These are phyloP conservation scores for Nicotiana tabacum DNA, from an alignment of 257 asterid genomes.

Conservation along the genomic window DNA sequence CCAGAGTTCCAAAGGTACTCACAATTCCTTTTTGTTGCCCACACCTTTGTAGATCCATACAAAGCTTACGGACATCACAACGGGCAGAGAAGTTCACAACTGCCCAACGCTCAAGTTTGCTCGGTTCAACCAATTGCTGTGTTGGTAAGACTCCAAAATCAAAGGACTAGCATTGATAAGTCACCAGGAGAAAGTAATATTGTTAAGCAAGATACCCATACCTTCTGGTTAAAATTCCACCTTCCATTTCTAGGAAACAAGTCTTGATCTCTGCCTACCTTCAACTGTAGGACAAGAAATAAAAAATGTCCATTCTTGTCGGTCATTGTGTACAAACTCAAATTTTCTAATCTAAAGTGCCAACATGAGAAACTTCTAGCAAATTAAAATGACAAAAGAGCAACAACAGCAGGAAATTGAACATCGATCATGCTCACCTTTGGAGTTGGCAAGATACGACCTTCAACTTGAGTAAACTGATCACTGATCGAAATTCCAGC, in stretches of 20 bases:
- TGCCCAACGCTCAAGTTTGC: constrained; percentile 40
- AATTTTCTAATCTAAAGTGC: not conserved
- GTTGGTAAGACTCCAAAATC: constrained; percentile 6
- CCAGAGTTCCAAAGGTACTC: constrained; percentile 12
- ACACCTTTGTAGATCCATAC: constrained; percentile 31
- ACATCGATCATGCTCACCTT: constrained; percentile 29
- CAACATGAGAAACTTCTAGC: not conserved
- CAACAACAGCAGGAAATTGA: not conserved
- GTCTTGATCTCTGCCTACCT: constrained; percentile 44
- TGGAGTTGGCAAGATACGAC: constrained; percentile 63
- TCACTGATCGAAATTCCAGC: constrained; percentile 46
- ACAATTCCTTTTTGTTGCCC: constrained; percentile 68
- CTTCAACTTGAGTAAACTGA: constrained; percentile 47
- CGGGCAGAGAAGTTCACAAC: constrained; percentile 62
- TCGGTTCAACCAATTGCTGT: constrained; percentile 49
- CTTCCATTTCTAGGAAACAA: constrained; percentile 49
- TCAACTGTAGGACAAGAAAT: constrained; percentile 34
- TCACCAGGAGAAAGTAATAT: not conserved
- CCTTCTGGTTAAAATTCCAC: constrained; percentile 79
- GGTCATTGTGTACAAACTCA: not conserved
- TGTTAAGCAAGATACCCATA: constrained; percentile 11
- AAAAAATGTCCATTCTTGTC: not conserved
- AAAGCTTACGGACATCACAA: constrained; percentile 26
- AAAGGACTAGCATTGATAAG: constrained; percentile 3
- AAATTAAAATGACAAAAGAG: not conserved